Evolutionary conservation across 345 rosid genomes (phyloP).

Genomic region (Rubroshorea leprosula): DNA sequence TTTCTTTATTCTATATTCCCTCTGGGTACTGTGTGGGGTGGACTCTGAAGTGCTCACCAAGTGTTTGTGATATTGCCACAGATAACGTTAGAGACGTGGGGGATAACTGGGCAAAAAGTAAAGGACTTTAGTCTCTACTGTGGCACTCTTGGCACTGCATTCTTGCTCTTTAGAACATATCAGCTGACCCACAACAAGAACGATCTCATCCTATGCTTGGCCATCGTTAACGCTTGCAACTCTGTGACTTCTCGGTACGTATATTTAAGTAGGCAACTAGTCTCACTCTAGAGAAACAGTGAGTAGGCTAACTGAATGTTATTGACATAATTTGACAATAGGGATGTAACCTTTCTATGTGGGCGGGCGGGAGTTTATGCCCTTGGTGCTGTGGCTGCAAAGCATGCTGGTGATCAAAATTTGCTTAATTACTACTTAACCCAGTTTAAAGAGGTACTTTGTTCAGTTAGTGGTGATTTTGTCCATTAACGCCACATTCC

Average conservation of each 20-base stretch:
- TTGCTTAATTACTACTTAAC: slow-evolving; percentile 33
- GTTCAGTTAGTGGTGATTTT: slow-evolving; percentile 2
- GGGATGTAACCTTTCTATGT: slow-evolving; percentile 55
- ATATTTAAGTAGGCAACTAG: background rate
- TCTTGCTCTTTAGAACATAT: slow-evolving; percentile 50
- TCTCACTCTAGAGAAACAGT: background rate
- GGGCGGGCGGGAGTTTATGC: slow-evolving; percentile 66
- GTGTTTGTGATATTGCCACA: slow-evolving; percentile 18
- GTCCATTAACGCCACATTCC: background rate
- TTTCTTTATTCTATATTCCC: background rate
- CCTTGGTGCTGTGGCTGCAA: slow-evolving; percentile 64
- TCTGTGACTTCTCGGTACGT: slow-evolving; percentile 43
- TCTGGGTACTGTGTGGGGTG: background rate
- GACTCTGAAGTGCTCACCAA: background rate
- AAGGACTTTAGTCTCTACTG: slow-evolving; percentile 43
- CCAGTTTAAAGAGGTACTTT: slow-evolving; percentile 37
- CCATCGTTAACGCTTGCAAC: slow-evolving; percentile 49
- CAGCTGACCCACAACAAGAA: slow-evolving; percentile 32
- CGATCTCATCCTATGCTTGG: slow-evolving; percentile 42
- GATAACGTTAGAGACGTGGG: slow-evolving; percentile 58
- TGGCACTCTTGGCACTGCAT: slow-evolving; percentile 56
- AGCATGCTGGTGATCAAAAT: slow-evolving; percentile 36
- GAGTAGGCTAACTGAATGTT: background rate
- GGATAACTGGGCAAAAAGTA: slow-evolving; percentile 31
- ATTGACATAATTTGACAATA: slow-evolving; percentile 9